Conservation (phyloP, 805 yeast genomes). For the Myxozyma monticola region DNA sequence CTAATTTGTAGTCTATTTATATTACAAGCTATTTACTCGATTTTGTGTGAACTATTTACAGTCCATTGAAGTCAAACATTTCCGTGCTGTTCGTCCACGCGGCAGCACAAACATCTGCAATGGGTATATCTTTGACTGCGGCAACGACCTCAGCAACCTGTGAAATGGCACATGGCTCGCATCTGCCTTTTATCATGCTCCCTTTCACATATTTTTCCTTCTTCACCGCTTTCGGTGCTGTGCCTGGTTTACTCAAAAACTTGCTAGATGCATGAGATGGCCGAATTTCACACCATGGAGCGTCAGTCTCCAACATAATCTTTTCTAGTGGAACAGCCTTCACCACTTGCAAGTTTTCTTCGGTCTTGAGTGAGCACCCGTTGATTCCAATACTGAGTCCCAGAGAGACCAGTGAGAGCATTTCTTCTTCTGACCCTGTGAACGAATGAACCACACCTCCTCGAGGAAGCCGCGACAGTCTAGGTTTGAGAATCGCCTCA, state of each 20-base stretch:
- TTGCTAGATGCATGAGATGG: slow-evolving; percentile 75
- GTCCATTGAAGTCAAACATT: slow-evolving; percentile 44
- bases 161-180: slow-evolving; percentile 88
- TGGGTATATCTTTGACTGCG: slow-evolving; percentile 46
- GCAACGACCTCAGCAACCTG: slow-evolving; percentile 73
- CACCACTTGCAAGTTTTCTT: slow-evolving; percentile 69
- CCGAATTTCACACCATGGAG: slow-evolving; percentile 97
- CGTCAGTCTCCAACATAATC: slow-evolving; percentile 78
- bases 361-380: slow-evolving; percentile 86
- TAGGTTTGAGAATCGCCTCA: slow-evolving; percentile 61
- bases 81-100: slow-evolving; percentile 55
- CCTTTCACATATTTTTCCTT: slow-evolving; percentile 55
- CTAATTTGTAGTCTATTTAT: too few species aligned
- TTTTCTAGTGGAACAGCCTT: slow-evolving; percentile 64
- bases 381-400: slow-evolving; percentile 80
- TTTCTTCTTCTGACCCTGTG: slow-evolving; percentile 75
- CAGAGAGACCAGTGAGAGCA: slow-evolving; percentile 53
- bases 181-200: slow-evolving; percentile 70
- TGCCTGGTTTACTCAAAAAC: slow-evolving; percentile 40
- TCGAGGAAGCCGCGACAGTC: slow-evolving; percentile 47
- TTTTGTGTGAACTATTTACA: too few species aligned
- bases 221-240: slow-evolving; percentile 46
- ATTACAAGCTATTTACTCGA: too few species aligned
- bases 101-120: slow-evolving; percentile 48
- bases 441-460: slow-evolving; percentile 94